phyloP scores from a whole-genome alignment of 345 rosid genomes.

The Linum usitatissimum region DNA sequence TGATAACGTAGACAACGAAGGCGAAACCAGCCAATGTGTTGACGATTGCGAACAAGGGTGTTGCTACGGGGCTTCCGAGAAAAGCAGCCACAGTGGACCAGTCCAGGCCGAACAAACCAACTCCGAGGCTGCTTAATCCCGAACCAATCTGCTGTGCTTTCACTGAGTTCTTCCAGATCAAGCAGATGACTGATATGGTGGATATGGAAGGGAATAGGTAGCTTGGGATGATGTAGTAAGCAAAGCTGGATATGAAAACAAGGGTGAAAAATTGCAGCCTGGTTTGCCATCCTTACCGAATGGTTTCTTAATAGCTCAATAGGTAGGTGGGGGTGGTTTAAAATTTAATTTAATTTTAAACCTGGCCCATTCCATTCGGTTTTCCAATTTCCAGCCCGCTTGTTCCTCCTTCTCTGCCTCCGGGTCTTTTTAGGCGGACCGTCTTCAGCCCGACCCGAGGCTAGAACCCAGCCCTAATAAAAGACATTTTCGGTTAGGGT shows the following conservation, averaged over 20 bases:
- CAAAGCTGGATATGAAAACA: conserved; percentile 35
- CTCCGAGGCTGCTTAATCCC: not conserved
- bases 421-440: too few species aligned
- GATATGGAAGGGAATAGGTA: conserved; percentile 33
- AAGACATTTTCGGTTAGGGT: not conserved
- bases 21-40: not conserved
- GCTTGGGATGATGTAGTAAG: conserved; percentile 39
- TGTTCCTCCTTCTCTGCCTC: too few species aligned
- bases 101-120: not conserved
- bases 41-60: not conserved
- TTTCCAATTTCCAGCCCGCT: too few species aligned
- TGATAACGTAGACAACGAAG: not conserved
- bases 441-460: too few species aligned
- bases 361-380: too few species aligned
- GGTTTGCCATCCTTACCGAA: conserved; percentile 22
- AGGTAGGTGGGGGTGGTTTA: too few species aligned
- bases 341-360: too few species aligned
- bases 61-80: not conserved
- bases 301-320: too few species aligned
- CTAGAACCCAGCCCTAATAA: too few species aligned
- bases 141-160: conserved; percentile 8
- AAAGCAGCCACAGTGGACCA: not conserved
- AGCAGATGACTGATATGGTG: conserved; percentile 24
- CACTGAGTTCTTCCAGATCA: conserved; percentile 24
- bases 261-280: conserved; percentile 47